phyloP scores from a whole-genome alignment of 106 monocot genomes.

The Posidonia australis region DNA sequence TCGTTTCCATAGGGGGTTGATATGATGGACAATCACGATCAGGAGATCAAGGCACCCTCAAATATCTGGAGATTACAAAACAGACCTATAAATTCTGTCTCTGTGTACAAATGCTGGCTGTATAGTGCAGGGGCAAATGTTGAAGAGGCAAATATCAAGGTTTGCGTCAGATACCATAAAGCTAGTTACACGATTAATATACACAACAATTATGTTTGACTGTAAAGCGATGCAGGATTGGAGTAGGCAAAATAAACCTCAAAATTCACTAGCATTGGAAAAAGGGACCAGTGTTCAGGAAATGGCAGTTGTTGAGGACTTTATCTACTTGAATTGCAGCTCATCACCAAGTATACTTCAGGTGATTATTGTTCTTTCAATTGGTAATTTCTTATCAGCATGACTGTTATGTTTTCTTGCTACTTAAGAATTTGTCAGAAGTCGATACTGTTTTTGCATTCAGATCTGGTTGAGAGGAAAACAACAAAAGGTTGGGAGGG shows the following conservation, averaged over 20 bases:
- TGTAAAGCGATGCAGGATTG: slow-evolving; percentile 44
- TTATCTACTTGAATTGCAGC: slow-evolving; percentile 64
- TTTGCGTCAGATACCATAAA: slow-evolving; percentile 2
- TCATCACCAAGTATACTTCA: slow-evolving; percentile 70
- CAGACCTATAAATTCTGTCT: slow-evolving; percentile 46
- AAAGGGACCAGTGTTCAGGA: slow-evolving; percentile 44
- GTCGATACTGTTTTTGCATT: not conserved
- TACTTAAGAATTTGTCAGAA: not conserved
- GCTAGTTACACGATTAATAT: not conserved
- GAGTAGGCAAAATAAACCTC: slow-evolving; percentile 43
- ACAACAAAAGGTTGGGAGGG: slow-evolving; percentile 82
- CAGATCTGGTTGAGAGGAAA: slow-evolving; percentile 87
- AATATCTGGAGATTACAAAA: slow-evolving; percentile 57
- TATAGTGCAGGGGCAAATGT: slow-evolving; percentile 56
- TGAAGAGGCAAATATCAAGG: slow-evolving; percentile 79
- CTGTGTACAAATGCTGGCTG: slow-evolving; percentile 53
- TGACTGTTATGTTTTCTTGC: not conserved
- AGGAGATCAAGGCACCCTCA: slow-evolving; percentile 50
- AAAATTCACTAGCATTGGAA: slow-evolving; percentile 30
- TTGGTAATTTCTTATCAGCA: not conserved
- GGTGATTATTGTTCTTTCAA: slow-evolving; percentile 26
- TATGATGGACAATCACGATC: slow-evolving; percentile 28
- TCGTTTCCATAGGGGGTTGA: slow-evolving; percentile 58
- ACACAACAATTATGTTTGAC: slow-evolving; percentile 7
- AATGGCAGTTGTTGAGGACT: slow-evolving; percentile 85